Evolutionary conservation across 495 filamentous ascomycete species (phyloP).

Genomic region (Acidomyces sp.): DNA sequence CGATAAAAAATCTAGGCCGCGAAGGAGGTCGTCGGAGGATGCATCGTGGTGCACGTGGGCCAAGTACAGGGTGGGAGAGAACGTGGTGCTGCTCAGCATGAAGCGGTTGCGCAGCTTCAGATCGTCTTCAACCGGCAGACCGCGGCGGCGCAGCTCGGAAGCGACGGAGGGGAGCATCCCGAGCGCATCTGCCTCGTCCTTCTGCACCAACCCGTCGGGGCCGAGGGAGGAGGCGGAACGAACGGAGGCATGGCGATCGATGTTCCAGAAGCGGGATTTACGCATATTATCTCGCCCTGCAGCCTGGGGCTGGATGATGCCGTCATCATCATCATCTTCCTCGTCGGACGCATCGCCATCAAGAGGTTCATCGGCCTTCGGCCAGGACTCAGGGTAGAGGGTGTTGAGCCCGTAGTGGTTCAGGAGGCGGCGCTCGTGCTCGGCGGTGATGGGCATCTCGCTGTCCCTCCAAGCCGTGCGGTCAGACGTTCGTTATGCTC

Average conservation of each 20-base stretch:
- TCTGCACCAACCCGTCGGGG: conserved; percentile 63
- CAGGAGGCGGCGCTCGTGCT: conserved; percentile 59
- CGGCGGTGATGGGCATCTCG: conserved; percentile 32
- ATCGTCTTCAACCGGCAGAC: conserved; percentile 78
- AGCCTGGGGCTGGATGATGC: background rate
- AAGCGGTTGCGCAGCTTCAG: conserved; percentile 70
- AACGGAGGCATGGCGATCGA: conserved; percentile 59
- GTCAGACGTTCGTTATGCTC: background rate
- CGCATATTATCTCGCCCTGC: background rate
- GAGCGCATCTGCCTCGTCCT: conserved; percentile 84
- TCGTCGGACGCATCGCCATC: conserved; percentile 43
- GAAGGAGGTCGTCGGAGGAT: conserved; percentile 63
- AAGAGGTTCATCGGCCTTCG: conserved; percentile 66
- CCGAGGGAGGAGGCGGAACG: conserved; percentile 46
- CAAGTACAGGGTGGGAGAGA: conserved; percentile 81
- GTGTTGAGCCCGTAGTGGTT: conserved; percentile 80
- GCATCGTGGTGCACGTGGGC: conserved; percentile 78
- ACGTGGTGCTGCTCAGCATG: conserved; percentile 85
- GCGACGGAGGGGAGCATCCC: conserved; percentile 76
- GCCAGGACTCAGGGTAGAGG: conserved; percentile 75
- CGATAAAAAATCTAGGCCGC: conserved; percentile 70
- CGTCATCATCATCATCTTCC: conserved; percentile 46
- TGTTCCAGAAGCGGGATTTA: conserved; percentile 71
- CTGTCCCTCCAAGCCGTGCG: background rate
- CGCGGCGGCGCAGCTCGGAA: conserved; percentile 55